Conservation (phyloP, 345 rosid species). For the Schrenkiella parvula region DNA sequence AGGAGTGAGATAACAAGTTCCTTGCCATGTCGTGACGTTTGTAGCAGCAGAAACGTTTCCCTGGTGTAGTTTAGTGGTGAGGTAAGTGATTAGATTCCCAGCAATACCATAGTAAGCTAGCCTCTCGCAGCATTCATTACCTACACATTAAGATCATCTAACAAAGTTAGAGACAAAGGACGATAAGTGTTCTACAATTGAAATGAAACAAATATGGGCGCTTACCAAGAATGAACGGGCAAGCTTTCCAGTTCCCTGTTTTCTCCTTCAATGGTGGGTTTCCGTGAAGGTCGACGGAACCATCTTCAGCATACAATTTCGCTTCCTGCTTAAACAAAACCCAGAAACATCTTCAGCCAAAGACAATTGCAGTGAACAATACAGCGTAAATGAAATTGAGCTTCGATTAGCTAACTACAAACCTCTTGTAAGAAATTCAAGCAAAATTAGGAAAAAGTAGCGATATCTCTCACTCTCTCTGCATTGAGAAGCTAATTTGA, state of each 20-base stretch:
- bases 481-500: not conserved
- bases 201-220: not conserved
- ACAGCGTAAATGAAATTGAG: not conserved
- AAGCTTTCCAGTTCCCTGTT: conserved; percentile 95
- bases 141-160: conserved; percentile 33
- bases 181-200: not conserved
- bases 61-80: conserved; percentile 72
- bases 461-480: not conserved
- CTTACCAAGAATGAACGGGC: conserved; percentile 85
- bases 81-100: conserved; percentile 82
- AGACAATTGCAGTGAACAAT: not conserved
- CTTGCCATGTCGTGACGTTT: conserved; percentile 84
- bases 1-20: conserved; percentile 92
- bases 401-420: not conserved
- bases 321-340: conserved; percentile 36
- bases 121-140: conserved; percentile 92
- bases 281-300: conserved; percentile 75
- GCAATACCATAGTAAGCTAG: conserved; percentile 93
- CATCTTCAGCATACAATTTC: conserved; percentile 74
- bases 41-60: conserved; percentile 89
- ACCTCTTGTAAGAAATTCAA: too few species aligned
- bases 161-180: not conserved
- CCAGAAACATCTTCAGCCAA: not conserved
- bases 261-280: conserved; percentile 72
- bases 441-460: not conserved